Percentiles rank a stretch among this genome's conserved stretches.
phyloP scores from a whole-genome alignment of 257 asterid genomes.

The Coffea eugenioides region DNA sequence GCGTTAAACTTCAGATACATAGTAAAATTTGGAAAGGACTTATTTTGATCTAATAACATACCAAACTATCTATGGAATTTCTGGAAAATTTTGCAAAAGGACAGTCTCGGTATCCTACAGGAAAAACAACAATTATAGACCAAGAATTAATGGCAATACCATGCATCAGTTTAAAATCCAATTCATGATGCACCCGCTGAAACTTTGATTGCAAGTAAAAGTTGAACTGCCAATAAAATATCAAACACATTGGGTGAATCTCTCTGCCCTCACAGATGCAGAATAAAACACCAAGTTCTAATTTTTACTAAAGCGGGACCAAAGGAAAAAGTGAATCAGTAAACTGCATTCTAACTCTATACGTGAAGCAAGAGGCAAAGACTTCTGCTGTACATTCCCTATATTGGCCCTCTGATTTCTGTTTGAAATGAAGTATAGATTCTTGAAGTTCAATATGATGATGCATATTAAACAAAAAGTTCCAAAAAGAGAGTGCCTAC shows the following conservation, averaged over 20 bases:
- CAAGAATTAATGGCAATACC: background rate
- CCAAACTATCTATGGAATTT: background rate
- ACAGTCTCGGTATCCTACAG: background rate
- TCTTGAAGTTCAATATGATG: background rate
- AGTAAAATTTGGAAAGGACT: background rate
- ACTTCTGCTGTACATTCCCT: background rate
- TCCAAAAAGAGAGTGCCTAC: constrained; percentile 2
- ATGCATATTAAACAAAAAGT: constrained; percentile 3
- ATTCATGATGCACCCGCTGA: background rate
- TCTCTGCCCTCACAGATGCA: background rate
- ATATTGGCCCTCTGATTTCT: background rate
- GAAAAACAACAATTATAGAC: background rate
- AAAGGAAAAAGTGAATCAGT: background rate
- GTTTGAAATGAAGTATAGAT: background rate
- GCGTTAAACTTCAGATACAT: background rate
- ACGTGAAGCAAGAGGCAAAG: background rate
- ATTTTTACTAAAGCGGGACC: background rate
- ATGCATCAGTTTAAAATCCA: background rate
- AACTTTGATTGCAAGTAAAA: background rate
- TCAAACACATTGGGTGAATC: background rate
- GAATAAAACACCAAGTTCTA: background rate
- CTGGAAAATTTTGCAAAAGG: background rate
- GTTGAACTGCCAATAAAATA: background rate
- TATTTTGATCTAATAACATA: background rate
- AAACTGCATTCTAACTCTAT: background rate